Conservation (phyloP, 345 rosid species). For the Gossypium thurberi region DNA sequence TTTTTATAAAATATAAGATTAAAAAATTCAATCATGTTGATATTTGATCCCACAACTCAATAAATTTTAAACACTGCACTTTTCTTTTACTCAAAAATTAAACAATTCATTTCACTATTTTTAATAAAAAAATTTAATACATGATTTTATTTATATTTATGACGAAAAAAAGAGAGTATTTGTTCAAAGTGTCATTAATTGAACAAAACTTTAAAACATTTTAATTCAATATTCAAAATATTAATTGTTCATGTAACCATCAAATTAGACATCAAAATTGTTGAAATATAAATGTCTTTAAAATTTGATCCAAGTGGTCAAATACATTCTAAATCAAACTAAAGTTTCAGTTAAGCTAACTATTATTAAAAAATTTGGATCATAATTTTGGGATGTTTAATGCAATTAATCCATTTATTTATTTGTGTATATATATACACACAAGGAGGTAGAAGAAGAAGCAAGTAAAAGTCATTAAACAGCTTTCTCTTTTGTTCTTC, state of each 20-base stretch:
- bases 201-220: not conserved
- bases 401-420: too few relatives aligned
- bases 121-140: too few relatives aligned
- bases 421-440: slow-evolving; percentile 31
- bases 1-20: too few relatives aligned
- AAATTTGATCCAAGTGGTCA: not conserved
- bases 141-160: too few relatives aligned
- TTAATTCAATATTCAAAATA: not conserved
- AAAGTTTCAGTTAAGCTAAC: too few relatives aligned
- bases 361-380: too few relatives aligned
- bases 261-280: not conserved
- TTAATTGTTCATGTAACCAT: not conserved
- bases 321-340: too few relatives aligned
- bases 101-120: not conserved
- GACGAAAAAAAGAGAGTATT: slow-evolving; percentile 10
- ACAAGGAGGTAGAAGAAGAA: slow-evolving; percentile 31
- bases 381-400: too few relatives aligned
- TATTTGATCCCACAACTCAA: too few relatives aligned
- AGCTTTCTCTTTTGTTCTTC: not conserved
- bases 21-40: too few relatives aligned
- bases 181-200: slow-evolving; percentile 30
- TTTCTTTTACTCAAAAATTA: too few relatives aligned
- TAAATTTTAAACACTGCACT: too few relatives aligned
- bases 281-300: not conserved
- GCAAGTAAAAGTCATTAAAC: slow-evolving; percentile 11